Evolutionary conservation across 1,139 yeast genomes (phyloP), one percentile per base, ranked within the genome.

Genomic region (Magnusiomyces fungicola): DNA sequence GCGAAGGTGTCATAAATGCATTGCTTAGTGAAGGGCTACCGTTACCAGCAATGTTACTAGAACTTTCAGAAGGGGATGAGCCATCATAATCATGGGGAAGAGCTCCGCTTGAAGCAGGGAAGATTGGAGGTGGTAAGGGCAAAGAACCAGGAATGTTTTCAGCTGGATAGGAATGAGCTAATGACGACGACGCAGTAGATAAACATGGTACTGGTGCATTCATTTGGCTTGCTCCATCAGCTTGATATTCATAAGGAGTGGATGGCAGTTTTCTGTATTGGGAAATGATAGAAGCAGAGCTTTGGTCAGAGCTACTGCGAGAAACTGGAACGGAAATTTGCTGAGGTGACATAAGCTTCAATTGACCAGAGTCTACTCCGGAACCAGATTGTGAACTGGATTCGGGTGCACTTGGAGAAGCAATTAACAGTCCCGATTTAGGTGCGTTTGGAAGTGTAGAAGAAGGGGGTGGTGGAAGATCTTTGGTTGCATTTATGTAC

Each of bases 391-490:
- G n/a, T n/a, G n/a, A n/a, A n/a, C n/a, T n/a, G n/a, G n/a, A n/a
- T n/a, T n/a, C n/a, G n/a, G n/a, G n/a, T n/a, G n/a, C n/a, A n/a
- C n/a, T n/a, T n/a, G n/a, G n/a, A n/a, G n/a, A n/a, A n/a, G n/a
- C n/a, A n/a, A n/a, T n/a, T n/a, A n/a, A n/a, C n/a, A n/a, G n/a
- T n/a, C n/a, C n/a, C n/a, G n/a, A n/a, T n/a, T n/a, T n/a, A n/a
- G 38, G 23, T 34, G 36, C 16, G 9, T 7, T 32, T 12, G 36
- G 16, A 9, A 5, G 38, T 18, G 38, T 22, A 38, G 25, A 38
- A 22, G 25, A 10, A 5, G 45, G 45, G 3, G 45, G 30, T 7
- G 21, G 21, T 12, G 45, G 45, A 10, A 43, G 39, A 23, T 43
- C 30, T 32, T 29, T 19, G 14, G 45, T 43, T 5, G 45, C 39